phyloP scores from a whole-genome alignment of 768 basidiomycete genomes.

The Termitomyces sp. region DNA sequence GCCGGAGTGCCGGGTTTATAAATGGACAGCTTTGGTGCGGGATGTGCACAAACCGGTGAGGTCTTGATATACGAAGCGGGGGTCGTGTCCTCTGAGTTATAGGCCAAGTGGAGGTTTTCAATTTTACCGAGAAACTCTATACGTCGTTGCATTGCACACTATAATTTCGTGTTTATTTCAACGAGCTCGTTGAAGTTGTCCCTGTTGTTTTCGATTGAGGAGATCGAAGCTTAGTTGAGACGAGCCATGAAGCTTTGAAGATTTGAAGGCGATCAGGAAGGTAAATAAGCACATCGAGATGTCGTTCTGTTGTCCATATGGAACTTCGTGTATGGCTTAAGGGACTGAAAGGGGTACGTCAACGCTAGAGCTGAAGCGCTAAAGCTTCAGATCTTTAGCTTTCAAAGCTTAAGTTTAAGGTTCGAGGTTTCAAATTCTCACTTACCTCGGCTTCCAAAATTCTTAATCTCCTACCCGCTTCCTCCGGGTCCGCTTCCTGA shows the following conservation, averaged over 20 bases:
- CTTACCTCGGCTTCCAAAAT: too few species aligned
- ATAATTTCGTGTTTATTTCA: conserved; percentile 70
- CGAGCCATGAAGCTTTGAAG: neutral
- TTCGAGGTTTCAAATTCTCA: too few species aligned
- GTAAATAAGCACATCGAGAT: conserved; percentile 20
- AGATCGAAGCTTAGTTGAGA: neutral
- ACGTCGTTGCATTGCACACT: conserved; percentile 66
- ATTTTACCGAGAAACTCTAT: conserved; percentile 70
- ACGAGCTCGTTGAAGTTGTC: conserved; percentile 75
- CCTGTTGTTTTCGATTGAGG: conserved; percentile 26
- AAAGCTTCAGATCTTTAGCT: conserved; percentile 26
- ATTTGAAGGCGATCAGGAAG: neutral
- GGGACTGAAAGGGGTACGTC: conserved; percentile 41
- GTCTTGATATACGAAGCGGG: conserved; percentile 43
- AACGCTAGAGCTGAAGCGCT: too few species aligned
- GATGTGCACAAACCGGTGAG: conserved; percentile 58
- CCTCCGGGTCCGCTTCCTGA: conserved; percentile 57
- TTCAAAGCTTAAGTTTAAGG: too few species aligned
- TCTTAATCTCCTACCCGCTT: too few species aligned
- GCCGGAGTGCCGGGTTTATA: conserved; percentile 64
- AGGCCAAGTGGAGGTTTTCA: conserved; percentile 42
- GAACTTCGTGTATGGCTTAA: conserved; percentile 56
- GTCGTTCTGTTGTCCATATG: conserved; percentile 55
- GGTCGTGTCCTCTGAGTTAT: conserved; percentile 35
- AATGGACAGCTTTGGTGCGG: conserved; percentile 62